Base-by-base conservation (phyloP, 2,329 filamentous ascomycete genomes). In the Colletotrichum truncatum region DNA sequence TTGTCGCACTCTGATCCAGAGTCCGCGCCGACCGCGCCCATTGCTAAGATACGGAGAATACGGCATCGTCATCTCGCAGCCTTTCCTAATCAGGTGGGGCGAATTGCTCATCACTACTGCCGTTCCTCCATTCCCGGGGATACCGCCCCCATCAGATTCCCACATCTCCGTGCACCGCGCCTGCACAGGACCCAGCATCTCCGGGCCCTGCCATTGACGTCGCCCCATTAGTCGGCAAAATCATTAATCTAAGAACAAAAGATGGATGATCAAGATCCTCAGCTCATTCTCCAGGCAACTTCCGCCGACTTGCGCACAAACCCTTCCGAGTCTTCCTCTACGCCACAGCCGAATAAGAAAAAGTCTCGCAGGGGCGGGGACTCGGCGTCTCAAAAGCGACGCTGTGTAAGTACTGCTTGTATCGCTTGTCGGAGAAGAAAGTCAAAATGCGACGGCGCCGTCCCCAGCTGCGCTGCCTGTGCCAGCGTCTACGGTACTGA, bases 401-500 rank as follows among this genome's bases (percentile, higher is more conserved):
- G 91, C 70, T 94, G 92, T 76, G 91, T 95, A 64, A 94, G 91
- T 78, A 94, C 91, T n/a, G 92, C 92, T 9, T 95, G 92, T 75
- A 88, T 94, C 73, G 92, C 92, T 16, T 95, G 92, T 75, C 87
- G 92, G 18, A 89, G 89, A 75, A 84, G 92, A 69, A 95, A 95
- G 73, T 93, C 90, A 49, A 95, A 94, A 85, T 98, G 95, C 77
- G 95, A 98, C 78, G 95, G 95, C 65, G 94, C 94, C 60, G 84
- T 92, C 5, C 95, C 95, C 6, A 94, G 93, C 72, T 98, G 96
- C 76, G 95, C 95, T 7, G 95, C 96, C n/a, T 99, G 96, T 79
- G 89, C 93, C 67, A 97, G 94, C 71, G 95, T 98, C 58, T 98
- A 99, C 75, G 88, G 89, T 67, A 96, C 93, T 66, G 89, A 92